Evolutionary conservation across 1,284 basidiomycete genomes (phyloP).

Genomic region (Ganoderma resinaceum): DNA sequence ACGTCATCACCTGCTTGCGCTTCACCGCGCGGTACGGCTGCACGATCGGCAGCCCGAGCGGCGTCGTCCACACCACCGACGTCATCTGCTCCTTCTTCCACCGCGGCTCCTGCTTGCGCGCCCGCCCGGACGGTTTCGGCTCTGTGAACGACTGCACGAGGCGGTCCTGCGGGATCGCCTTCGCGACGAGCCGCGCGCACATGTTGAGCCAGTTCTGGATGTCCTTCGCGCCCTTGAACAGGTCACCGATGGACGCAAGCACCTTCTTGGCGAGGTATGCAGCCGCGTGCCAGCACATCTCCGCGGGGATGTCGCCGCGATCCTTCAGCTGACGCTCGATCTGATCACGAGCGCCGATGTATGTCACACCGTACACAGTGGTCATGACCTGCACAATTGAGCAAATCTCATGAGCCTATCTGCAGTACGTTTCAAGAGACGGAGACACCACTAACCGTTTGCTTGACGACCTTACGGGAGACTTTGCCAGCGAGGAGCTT

Average conservation of each 20-base stretch:
- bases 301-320: slow-evolving; percentile 75
- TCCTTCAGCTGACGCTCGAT: slow-evolving; percentile 91
- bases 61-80: slow-evolving; percentile 95
- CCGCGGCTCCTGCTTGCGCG: slow-evolving; percentile 40
- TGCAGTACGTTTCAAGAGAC: not conserved
- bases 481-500: slow-evolving; percentile 81
- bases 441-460: slow-evolving; percentile 69
- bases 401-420: not conserved
- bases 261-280: slow-evolving; percentile 86
- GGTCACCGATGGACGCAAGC: slow-evolving; percentile 87
- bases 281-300: slow-evolving; percentile 80
- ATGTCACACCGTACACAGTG: slow-evolving; percentile 98
- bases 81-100: slow-evolving; percentile 94
- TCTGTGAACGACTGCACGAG: slow-evolving; percentile 45
- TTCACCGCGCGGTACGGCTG: slow-evolving; percentile 94
- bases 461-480: slow-evolving; percentile 96
- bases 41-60: slow-evolving; percentile 92
- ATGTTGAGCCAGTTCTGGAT: slow-evolving; percentile 94
- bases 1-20: slow-evolving; percentile 86
- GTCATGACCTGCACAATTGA: slow-evolving; percentile 84
- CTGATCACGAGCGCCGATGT: slow-evolving; percentile 94
- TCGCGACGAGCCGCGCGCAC: slow-evolving; percentile 86
- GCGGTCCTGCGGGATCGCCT: slow-evolving; percentile 85
- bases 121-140: slow-evolving; percentile 20
- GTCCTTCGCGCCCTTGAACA: slow-evolving; percentile 90